These are phyloP conservation scores for Capsicum rhomboideum DNA, from an alignment of 257 asterid species.

Conservation along the genomic window DNA sequence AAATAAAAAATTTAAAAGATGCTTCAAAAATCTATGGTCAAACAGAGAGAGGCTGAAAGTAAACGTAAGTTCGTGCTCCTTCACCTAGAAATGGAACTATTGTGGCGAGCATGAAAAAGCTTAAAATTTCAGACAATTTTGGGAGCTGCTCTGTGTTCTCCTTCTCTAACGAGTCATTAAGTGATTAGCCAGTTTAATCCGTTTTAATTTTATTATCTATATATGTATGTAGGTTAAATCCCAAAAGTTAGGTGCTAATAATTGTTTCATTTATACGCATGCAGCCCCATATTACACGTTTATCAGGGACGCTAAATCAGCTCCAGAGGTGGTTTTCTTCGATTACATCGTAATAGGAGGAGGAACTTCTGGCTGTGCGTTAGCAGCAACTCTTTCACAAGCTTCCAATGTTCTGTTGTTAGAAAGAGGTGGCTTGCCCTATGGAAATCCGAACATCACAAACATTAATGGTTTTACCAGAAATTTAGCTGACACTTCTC, in stretches of 20 bases:
- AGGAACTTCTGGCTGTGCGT: slow-evolving; percentile 76
- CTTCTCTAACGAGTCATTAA: not conserved
- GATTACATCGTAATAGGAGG: slow-evolving; percentile 80
- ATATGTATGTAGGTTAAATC: not conserved
- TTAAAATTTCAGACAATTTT: not conserved
- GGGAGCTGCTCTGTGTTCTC: not conserved
- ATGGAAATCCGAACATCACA: slow-evolving; percentile 47
- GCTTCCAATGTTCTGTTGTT: slow-evolving; percentile 47
- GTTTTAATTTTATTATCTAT: not conserved
- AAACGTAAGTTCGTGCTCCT: not conserved
- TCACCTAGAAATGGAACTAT: not conserved
- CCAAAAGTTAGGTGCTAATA: not conserved
- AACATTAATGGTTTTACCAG: slow-evolving; percentile 24
- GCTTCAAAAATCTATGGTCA: no score
- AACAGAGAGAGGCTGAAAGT: not conserved
- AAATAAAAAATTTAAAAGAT: no score
- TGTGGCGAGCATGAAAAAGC: not conserved
- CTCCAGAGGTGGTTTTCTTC: slow-evolving; percentile 30
- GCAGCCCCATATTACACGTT: slow-evolving; percentile 59
- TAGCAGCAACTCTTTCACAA: slow-evolving; percentile 71
- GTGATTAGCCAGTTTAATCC: not conserved
- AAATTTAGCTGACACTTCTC: slow-evolving; percentile 37
- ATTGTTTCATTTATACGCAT: not conserved
- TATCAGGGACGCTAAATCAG: slow-evolving; percentile 49
- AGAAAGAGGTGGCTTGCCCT: slow-evolving; percentile 79